Evolutionary conservation across 805 yeast species (phyloP).

Genomic region (Starmerella apis): DNA sequence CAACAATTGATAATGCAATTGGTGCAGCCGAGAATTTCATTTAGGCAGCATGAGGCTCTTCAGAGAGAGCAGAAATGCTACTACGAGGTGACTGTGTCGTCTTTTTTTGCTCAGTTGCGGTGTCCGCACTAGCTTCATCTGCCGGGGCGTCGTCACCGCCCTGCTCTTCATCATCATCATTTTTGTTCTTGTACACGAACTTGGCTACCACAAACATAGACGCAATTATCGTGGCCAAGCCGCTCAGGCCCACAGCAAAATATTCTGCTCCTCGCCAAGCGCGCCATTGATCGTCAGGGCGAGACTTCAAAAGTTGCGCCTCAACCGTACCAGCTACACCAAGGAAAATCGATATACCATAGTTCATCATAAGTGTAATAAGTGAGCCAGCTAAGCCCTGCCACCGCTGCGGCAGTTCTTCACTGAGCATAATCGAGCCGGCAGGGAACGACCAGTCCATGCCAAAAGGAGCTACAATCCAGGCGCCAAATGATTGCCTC

Average conservation of each 20-base stretch:
- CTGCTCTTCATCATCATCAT: neutral
- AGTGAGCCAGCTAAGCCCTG: constrained; percentile 75
- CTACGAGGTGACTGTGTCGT: neutral
- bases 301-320: constrained; percentile 31
- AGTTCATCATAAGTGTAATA: constrained; percentile 57
- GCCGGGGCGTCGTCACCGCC: neutral
- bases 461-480: constrained; percentile 53
- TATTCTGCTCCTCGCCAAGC: constrained; percentile 51
- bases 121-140: neutral
- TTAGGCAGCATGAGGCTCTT: neutral
- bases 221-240: constrained; percentile 33
- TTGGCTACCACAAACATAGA: neutral
- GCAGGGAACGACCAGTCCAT: constrained; percentile 74
- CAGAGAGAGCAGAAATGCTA: neutral
- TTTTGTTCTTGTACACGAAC: neutral
- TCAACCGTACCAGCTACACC: constrained; percentile 64
- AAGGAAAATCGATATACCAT: constrained; percentile 56
- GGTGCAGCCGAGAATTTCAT: neutral
- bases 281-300: constrained; percentile 29
- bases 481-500: constrained; percentile 45
- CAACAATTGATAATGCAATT: neutral
- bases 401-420: constrained; percentile 46
- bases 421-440: constrained; percentile 51
- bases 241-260: constrained; percentile 53
- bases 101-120: neutral